These are phyloP conservation scores for Pestalotiopsis sp. DNA, from an alignment of 2,329 filamentous ascomycete genomes.

Conservation along the genomic window DNA sequence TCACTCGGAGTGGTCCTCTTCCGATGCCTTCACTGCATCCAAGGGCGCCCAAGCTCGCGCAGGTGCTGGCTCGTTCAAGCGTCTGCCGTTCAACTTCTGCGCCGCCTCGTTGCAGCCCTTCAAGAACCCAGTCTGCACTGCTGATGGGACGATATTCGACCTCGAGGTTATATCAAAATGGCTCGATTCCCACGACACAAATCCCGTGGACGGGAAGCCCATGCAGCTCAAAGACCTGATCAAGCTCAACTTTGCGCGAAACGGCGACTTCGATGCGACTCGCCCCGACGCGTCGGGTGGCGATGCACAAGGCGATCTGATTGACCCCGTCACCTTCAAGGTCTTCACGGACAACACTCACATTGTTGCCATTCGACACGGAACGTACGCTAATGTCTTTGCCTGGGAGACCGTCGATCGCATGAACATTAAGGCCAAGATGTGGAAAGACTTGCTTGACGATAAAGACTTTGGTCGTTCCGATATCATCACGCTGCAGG, in stretches of 20 bases:
- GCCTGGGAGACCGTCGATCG: constrained; percentile 93
- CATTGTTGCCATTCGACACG: constrained; percentile 81
- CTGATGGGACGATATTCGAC: constrained; percentile 88
- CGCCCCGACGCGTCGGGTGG: constrained; percentile 41
- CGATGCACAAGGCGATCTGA: constrained; percentile 73
- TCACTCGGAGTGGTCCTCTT: constrained; percentile 95
- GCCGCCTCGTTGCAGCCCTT: constrained; percentile 95
- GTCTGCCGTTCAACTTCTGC: constrained; percentile 97
- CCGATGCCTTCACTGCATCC: constrained; percentile 84
- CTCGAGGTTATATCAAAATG: constrained; percentile 91
- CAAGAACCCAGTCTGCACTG: constrained; percentile 89
- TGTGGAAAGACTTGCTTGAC: constrained; percentile 89
- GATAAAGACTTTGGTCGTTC: constrained; percentile 84
- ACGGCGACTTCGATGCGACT: constrained; percentile 66
- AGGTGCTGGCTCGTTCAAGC: constrained; percentile 71
- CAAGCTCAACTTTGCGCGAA: constrained; percentile 88
- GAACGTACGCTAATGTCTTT: constrained; percentile 90
- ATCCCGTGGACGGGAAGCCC: constrained; percentile 81
- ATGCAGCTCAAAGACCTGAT: constrained; percentile 83
- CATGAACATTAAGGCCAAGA: constrained; percentile 95
- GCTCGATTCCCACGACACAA: constrained; percentile 92
- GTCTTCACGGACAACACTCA: constrained; percentile 98
- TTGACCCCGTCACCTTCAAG: constrained; percentile 97
- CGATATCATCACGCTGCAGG: constrained; percentile 95
- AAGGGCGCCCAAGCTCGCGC: constrained; percentile 62